phyloP scores from a whole-genome alignment of 805 yeast species.

The Saccharomycopsis javanensis region DNA sequence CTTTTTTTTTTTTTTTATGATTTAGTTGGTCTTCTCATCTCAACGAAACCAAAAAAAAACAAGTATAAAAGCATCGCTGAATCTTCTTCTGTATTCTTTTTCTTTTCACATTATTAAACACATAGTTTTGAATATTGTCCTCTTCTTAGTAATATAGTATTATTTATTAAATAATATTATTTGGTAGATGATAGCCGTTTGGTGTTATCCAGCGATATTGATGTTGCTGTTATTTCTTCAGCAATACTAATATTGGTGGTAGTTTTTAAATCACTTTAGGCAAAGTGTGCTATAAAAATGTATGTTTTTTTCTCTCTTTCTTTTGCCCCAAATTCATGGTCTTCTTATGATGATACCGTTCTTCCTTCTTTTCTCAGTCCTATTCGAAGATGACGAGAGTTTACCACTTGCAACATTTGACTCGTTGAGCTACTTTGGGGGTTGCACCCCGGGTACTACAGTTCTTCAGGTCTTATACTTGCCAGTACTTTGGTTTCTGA shows the following conservation, averaged over 20 bases:
- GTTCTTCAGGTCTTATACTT: conserved; percentile 18
- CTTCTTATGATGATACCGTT: conserved; percentile 19
- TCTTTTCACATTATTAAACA: background rate
- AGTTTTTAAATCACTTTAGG: background rate
- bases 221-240: no score
- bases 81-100: background rate
- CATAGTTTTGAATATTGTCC: background rate
- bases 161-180: no score
- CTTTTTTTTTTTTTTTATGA: background rate
- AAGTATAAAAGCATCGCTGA: background rate
- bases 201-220: no score
- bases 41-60: background rate
- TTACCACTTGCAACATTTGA: conserved; percentile 11
- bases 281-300: background rate
- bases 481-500: conserved; percentile 22
- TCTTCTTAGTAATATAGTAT: no score
- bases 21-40: background rate
- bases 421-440: conserved; percentile 1
- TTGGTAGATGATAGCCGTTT: no score
- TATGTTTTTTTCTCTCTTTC: background rate
- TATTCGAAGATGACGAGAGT: conserved; percentile 20
- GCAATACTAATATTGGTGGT: no score
- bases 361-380: conserved; percentile 18
- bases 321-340: no score
- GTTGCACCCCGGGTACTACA: conserved; percentile 5